Base-by-base conservation (phyloP, 331 rosid species). In the Cydonia oblonga region DNA sequence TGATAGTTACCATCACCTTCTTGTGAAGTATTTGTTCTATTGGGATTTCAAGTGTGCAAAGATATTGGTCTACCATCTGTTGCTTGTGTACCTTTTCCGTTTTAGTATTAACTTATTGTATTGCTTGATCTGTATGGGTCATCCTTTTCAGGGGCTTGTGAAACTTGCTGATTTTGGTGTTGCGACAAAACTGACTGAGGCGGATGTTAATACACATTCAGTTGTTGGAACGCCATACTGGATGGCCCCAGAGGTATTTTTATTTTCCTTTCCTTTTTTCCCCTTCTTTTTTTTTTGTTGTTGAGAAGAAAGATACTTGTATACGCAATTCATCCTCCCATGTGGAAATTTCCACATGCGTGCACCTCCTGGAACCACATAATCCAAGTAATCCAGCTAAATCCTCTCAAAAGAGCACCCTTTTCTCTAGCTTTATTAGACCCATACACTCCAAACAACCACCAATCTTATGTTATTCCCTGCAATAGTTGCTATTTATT, bases 161-260 rank as follows among this genome's bases (percentile, higher is more conserved):
- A 95, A 95, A 84, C 93, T 95, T 62, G 99, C 99, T 79, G 99
- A 95, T 91, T 95, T 95, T 83, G 99, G 99, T 62, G 99, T 95
- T 68, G 99, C 99, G 8, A 95, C 99, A 46, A 95, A 95, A 73
- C 77, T 95, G 78, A 95, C 92, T 16, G 99, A 95, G 84, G 99
- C 99, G 44, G 99, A 95, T 84, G 96, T 90, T 61, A 91, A 95
- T 84, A 95, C 99, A n/a, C 99, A 95, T 88, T 95, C 99, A 38
- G 99, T 95, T 82, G 99, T 91, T 77, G 99, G 99, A 78, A 95
- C 99, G 10, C 99, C 99, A 64, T 95, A 95, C 78, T 95, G 99
- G 99, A 95, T 95, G 99, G 99, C 99, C 68, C 97, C 97, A 35
- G 99, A 91, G 99, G 99, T 95, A 85, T 38, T 9, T 9, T 38